phyloP scores from a whole-genome alignment of 495 filamentous ascomycete genomes.

The Cercophora newfieldiana region DNA sequence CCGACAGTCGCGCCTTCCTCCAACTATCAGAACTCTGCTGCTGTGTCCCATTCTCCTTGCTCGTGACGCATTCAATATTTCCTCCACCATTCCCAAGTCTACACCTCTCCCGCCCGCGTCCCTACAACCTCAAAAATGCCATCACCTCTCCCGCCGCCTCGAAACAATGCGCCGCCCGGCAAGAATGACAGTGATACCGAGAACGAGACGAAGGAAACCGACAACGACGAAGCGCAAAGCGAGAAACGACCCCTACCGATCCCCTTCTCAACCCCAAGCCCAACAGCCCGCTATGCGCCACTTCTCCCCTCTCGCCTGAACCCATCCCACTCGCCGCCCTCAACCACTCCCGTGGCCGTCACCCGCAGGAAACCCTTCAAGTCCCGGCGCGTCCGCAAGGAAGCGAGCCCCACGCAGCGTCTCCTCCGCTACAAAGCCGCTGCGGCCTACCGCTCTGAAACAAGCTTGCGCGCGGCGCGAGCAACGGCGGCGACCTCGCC shows the following conservation, averaged over 20 bases:
- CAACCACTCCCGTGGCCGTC: neutral
- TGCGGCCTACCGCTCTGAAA: constrained; percentile 21
- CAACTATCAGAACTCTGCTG: neutral
- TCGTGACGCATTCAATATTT: neutral
- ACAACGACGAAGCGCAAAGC: too few relatives aligned
- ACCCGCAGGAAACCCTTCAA: neutral
- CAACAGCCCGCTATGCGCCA: neutral
- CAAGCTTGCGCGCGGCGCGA: neutral
- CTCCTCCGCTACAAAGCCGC: constrained; percentile 39
- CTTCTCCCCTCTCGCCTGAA: neutral
- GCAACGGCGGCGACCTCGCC: too few relatives aligned
- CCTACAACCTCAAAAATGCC: neutral
- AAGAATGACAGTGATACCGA: neutral
- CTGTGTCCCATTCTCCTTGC: neutral
- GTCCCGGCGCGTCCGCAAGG: neutral
- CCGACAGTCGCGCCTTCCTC: constrained; percentile 4
- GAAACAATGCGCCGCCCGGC: too few relatives aligned
- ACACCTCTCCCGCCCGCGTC: neutral
- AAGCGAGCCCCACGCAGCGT: constrained; percentile 27
- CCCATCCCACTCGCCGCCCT: neutral
- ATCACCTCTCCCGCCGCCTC: neutral
- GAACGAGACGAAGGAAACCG: too few relatives aligned
- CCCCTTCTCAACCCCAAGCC: neutral
- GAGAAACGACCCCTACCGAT: neutral
- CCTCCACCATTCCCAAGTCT: neutral